Base-by-base conservation (phyloP, 2,329 filamentous ascomycete genomes). In the Talaromyces sp. region DNA sequence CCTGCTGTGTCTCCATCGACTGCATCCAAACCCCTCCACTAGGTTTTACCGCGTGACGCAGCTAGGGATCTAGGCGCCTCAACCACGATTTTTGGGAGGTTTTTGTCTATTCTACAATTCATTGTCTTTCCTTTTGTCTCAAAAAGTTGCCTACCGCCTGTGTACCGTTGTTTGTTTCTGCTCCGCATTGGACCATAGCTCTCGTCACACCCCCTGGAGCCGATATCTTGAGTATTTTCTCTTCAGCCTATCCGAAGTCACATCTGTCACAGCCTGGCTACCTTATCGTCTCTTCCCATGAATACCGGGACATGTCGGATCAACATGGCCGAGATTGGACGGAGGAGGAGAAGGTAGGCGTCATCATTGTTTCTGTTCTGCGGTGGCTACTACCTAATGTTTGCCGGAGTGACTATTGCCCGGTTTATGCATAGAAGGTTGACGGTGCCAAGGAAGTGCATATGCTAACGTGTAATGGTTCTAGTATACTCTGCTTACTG, bases 311-410 rank as follows among this genome's bases (percentile, higher is more conserved):
- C 71, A 80, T 80, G 78, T 80, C 78, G 74, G 77, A 74, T 74
- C 73, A 70, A 77, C 68, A 73, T 65, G 78, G 80, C 69, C 77
- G 72, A 69, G 74, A 74, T 73, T 80, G 78, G 78, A 75, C 76
- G 39, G 78, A 80, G 73, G 78, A 80, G 73, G 78, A 80, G 75
- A 80, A 78, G 78, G 78, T 80, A 79, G 65, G 72, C 58, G 25
- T 50, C 47, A 15, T 27, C 17, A 50, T 35, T 60, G 39, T 25
- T 37, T 19, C 27, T 19, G 13, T 56, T 10, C 45, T 31, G 57
- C 22, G 27, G n/a, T 52, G 25, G 13, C 61, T 35, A 3, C 56
- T 41, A 27, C 33, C 43, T 56, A 15, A 25, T 59, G 15, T 59
- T 15, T 22, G 8, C 39, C 50, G 47, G 37, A 52, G 31, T 25